These are phyloP conservation scores for Citrullus amarus DNA, from an alignment of 306 rosid species.

Conservation along the genomic window DNA sequence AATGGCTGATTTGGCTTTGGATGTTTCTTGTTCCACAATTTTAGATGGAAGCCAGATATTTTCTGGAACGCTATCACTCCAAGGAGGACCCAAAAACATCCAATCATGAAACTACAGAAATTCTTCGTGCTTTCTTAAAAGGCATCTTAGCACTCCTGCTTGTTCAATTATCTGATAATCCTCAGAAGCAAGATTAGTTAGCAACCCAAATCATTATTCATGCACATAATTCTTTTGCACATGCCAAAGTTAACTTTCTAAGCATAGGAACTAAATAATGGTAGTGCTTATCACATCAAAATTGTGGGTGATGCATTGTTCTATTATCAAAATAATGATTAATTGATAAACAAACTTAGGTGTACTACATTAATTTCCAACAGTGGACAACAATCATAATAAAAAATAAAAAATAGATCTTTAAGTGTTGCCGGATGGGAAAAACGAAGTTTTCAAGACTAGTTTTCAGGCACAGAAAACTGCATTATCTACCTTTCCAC, in stretches of 20 bases:
- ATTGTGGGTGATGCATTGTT: background rate
- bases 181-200: conserved; percentile 3
- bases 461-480: background rate
- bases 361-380: background rate
- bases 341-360: background rate
- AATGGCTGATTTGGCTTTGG: conserved; percentile 21
- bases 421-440: background rate
- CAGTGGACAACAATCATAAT: background rate
- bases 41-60: conserved; percentile 23
- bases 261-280: background rate
- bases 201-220: conserved; percentile 7
- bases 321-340: background rate
- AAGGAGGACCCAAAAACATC: conserved; percentile 38
- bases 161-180: conserved; percentile 27
- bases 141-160: conserved; percentile 17
- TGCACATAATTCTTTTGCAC: background rate
- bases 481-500: conserved; percentile 36
- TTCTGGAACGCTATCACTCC: conserved; percentile 34
- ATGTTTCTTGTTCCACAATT: conserved; percentile 27
- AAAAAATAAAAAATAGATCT: background rate
- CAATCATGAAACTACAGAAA: conserved; percentile 27
- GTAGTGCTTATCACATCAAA: conserved; percentile 1
- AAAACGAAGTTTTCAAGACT: background rate
- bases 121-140: conserved; percentile 18
- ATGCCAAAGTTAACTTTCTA: background rate